Evolutionary conservation across 805 yeast species (phyloP), one percentile per base, ranked within the genome.

Genomic region (Citeromyces matritensis): DNA sequence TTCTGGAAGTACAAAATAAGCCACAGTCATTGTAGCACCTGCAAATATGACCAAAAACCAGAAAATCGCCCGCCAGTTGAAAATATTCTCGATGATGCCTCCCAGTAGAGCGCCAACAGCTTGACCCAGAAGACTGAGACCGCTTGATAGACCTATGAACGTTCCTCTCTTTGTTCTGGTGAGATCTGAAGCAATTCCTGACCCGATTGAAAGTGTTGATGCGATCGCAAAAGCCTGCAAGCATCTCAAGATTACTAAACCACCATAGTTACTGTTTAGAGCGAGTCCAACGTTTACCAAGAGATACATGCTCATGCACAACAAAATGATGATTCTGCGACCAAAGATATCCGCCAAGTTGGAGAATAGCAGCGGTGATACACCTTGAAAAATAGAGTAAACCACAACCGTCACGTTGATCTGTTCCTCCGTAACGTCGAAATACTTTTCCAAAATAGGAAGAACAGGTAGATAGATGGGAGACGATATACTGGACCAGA

Each of bases 381-480:
- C 33, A 3, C 85, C 93, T 50, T 80, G 93, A 38, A 73, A 63
- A 6, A 77, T 43, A 34, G 75, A 64, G 41, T 79, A 80, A 0
- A 74, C 69, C 3, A 80, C 82, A 26, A 81, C 74, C 1, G 85
- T 65, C 9, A 77, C 41, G 43, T 79, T 76, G 32, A 72, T 69
- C 33, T 57, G 48, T 31, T 70, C 71, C 25, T 65, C 63, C 6
- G 65, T 40, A 4, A 71, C 61, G 29, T 61, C 32, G 41, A 80
- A 77, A 26, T 69, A 45, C 2, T 50, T 39, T 29, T 69, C 64
- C 8, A 80, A 51, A 3, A 57, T 49, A 1, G 70, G 65, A n/a
- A 80, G 49, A 0, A 80, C 79, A 1, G 91, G 88, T 43, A 73
- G 73, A 46, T 75, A 79, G 8, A 79, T 76, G 0, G 85, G 76